Percentiles rank a stretch among this genome's conserved stretches.
These are phyloP conservation scores for Thozetella sp. DNA, from an alignment of 495 filamentous ascomycete species.

Conservation along the genomic window DNA sequence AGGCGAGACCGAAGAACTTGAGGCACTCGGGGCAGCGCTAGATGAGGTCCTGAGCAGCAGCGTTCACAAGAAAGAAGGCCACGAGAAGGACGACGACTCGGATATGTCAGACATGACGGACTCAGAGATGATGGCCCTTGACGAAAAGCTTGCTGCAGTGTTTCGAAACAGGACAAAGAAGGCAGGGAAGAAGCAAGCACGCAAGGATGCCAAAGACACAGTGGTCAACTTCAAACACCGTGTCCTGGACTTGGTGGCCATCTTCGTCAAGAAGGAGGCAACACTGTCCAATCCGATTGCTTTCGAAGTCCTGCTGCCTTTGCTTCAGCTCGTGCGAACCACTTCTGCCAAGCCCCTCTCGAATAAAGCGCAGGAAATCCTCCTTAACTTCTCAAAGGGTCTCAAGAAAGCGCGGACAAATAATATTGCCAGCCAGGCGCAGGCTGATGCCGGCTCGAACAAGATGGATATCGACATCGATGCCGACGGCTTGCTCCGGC, in stretches of 20 bases:
- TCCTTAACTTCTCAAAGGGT: slow-evolving; percentile 70
- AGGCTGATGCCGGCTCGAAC: slow-evolving; percentile 31
- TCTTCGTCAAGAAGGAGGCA: slow-evolving; percentile 82
- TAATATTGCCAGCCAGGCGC: slow-evolving; percentile 35
- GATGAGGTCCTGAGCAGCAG: slow-evolving; percentile 71
- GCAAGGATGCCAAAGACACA: slow-evolving; percentile 83
- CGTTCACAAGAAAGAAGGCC: slow-evolving; percentile 43
- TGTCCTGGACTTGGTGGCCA: slow-evolving; percentile 82
- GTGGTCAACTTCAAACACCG: slow-evolving; percentile 95
- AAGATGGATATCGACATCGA: slow-evolving; percentile 30
- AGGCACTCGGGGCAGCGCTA: slow-evolving; percentile 76
- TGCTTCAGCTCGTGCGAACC: slow-evolving; percentile 42
- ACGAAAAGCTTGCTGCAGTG: slow-evolving; percentile 77
- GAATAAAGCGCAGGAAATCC: slow-evolving; percentile 68
- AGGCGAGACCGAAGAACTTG: slow-evolving; percentile 51
- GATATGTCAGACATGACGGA: slow-evolving; percentile 86
- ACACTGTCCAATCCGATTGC: slow-evolving; percentile 60
- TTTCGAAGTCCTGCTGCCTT: slow-evolving; percentile 68
- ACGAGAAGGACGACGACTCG: slow-evolving; percentile 44
- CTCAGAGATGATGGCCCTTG: slow-evolving; percentile 91
- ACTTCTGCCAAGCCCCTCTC: slow-evolving; percentile 73
- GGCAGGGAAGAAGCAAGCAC: slow-evolving; percentile 71
- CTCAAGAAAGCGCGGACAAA: slow-evolving; percentile 56
- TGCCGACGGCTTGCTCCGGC: slow-evolving; percentile 41
- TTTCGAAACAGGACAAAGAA: slow-evolving; percentile 71